Base-by-base conservation (phyloP, 192 early-diverging fungal species). In the Lunasporangiospora selenospora region DNA sequence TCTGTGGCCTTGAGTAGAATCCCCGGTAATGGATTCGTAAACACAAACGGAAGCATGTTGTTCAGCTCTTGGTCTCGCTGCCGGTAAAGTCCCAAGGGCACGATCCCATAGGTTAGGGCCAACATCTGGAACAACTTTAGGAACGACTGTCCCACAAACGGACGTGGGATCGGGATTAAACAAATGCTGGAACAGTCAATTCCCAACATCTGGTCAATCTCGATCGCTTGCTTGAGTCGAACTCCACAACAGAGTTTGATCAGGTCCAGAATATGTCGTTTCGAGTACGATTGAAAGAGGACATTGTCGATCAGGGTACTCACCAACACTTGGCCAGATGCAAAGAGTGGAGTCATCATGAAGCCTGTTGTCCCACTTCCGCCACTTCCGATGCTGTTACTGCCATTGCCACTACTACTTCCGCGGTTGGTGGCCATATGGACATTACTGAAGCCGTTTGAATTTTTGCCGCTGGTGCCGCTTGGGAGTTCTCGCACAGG, bases 41-140 rank as follows among this genome's bases (percentile, higher is more conserved):
- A 86, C 19, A 91, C 86, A 77, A 86, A 91, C 0, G 89, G 86
- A 10, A 85, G 52, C 36, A 76, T 77, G 71, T 91, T 89, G 16
- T 83, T 79, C 34, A 80, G 53, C 7, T 66, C 63, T n/a, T 56
- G 55, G 26, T 80, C 76, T 4, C 80, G 76, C 4, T 71, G 76
- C 16, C 83, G 53, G 38, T 77, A 71, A 1, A 84, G 45, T 1
- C 87, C 87, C 45, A 91, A 34, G 2, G 87, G 71, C 23, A 91
- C 44, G 4, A 87, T 76, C 8, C 81, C 86, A 37, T 80, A 79
- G 18, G 75, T 45, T 9, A 86, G 33, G n/a, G 80, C 53, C 18
- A 91, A 61, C 3, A 58, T 67, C 27, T 80, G 62, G 53, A 83
- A 89, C 24, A 91, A 34, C 6, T 67, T 57, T 12, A 73, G 48